Evolutionary conservation across 2,329 filamentous ascomycete genomes (phyloP).

Genomic region (Phaeosphaeria sp.): DNA sequence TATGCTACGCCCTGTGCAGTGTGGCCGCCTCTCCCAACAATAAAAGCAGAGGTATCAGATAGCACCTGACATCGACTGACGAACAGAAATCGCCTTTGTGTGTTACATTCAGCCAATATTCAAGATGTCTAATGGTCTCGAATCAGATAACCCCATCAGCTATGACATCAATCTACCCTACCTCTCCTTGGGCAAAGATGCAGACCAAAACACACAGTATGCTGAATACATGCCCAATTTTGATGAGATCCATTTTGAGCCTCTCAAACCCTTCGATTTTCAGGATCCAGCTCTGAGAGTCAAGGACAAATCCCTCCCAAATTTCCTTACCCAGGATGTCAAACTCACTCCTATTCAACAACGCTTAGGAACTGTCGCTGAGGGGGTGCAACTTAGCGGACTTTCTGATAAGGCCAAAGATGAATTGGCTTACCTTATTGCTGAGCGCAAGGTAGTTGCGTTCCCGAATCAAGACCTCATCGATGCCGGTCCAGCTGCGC

Average conservation of each 20-base stretch:
- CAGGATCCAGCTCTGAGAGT: not conserved
- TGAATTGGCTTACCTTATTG: not conserved
- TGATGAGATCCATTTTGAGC: not conserved
- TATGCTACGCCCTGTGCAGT: not conserved
- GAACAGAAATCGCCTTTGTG: not conserved
- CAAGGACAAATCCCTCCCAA: not conserved
- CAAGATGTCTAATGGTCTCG: not conserved
- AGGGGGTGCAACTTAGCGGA: not conserved
- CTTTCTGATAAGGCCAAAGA: not conserved
- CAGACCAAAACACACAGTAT: not conserved
- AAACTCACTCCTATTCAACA: not conserved
- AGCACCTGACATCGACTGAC: not conserved
- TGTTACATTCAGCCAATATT: not conserved
- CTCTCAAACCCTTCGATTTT: not conserved
- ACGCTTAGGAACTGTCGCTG: not conserved
- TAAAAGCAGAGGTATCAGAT: not conserved
- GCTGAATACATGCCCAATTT: not conserved
- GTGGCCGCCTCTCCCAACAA: not conserved
- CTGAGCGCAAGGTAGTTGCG: not conserved
- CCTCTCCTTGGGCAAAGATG: not conserved
- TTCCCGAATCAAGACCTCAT: slow-evolving; percentile 1
- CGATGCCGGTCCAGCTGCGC: not conserved
- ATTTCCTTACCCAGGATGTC: not conserved
- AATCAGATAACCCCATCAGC: not conserved
- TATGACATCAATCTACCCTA: not conserved